Evolutionary conservation across 345 rosid species (phyloP).

Genomic region (Populus deltoides): DNA sequence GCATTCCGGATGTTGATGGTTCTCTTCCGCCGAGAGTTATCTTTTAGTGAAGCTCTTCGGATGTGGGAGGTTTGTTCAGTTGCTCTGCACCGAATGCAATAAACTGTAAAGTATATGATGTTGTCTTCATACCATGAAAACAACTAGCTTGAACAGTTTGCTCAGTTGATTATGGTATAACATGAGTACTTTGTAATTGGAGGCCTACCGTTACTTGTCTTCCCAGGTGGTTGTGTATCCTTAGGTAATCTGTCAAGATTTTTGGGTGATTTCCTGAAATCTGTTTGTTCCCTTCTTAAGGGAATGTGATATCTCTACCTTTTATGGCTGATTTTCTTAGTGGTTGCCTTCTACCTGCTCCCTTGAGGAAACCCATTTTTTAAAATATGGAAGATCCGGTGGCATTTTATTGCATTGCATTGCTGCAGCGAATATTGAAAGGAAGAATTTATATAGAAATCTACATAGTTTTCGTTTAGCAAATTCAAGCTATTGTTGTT

Average conservation of each 20-base stretch:
- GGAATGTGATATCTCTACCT: neutral
- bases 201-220: neutral
- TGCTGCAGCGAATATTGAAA: too few species aligned
- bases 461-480: too few species aligned
- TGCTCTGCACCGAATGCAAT: neutral
- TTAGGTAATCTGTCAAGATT: neutral
- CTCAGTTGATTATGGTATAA: neutral
- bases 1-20: conserved; percentile 93
- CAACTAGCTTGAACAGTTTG: neutral
- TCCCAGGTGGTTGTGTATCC: neutral
- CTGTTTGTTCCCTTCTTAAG: neutral
- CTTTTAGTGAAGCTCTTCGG: conserved; percentile 73
- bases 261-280: conserved; percentile 5
- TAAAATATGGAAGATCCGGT: too few species aligned
- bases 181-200: neutral
- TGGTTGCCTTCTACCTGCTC: too few species aligned
- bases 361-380: too few species aligned
- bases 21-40: conserved; percentile 74
- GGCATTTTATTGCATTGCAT: too few species aligned
- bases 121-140: neutral
- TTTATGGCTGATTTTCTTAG: too few species aligned
- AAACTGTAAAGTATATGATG: neutral
- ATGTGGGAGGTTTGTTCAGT: conserved; percentile 88
- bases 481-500: too few species aligned
- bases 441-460: too few species aligned